Conservation (phyloP, 106 monocot species). For the Dendrobium officinale region DNA sequence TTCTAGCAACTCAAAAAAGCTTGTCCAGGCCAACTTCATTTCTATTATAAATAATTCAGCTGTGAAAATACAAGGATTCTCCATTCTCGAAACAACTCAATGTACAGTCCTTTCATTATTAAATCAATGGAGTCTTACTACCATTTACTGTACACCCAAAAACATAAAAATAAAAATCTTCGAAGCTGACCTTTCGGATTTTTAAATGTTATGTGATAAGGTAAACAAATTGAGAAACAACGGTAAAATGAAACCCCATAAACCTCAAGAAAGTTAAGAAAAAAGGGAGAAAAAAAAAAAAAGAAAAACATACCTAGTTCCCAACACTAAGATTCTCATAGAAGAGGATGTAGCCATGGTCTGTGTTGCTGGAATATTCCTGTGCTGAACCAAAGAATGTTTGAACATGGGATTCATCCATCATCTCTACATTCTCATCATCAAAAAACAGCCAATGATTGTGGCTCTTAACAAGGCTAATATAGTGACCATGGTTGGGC, state of each 20-base stretch:
- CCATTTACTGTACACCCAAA: conserved; percentile 4
- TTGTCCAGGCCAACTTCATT: no score
- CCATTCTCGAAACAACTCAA: background rate
- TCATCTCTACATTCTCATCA: conserved; percentile 32
- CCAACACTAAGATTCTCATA: conserved; percentile 17
- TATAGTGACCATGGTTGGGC: conserved; percentile 51
- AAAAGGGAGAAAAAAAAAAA: background rate
- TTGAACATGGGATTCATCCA: conserved; percentile 23
- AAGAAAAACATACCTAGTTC: background rate
- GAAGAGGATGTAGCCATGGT: conserved; percentile 35
- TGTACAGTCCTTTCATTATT: conserved; percentile 1
- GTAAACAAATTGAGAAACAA: background rate
- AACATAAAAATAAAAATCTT: background rate
- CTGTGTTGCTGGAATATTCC: conserved; percentile 31
- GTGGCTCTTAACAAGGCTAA: conserved; percentile 38
- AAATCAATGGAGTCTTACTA: background rate
- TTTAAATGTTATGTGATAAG: background rate
- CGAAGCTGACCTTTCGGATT: background rate
- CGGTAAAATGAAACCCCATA: background rate
- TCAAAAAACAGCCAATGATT: conserved; percentile 30
- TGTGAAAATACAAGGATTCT: background rate
- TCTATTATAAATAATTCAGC: no score
- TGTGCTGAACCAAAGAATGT: conserved; percentile 32
- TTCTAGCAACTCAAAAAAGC: no score
- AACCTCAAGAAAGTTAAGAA: background rate